Base-by-base conservation (phyloP, 1,284 basidiomycete genomes). In the Tylopilus sp. region DNA sequence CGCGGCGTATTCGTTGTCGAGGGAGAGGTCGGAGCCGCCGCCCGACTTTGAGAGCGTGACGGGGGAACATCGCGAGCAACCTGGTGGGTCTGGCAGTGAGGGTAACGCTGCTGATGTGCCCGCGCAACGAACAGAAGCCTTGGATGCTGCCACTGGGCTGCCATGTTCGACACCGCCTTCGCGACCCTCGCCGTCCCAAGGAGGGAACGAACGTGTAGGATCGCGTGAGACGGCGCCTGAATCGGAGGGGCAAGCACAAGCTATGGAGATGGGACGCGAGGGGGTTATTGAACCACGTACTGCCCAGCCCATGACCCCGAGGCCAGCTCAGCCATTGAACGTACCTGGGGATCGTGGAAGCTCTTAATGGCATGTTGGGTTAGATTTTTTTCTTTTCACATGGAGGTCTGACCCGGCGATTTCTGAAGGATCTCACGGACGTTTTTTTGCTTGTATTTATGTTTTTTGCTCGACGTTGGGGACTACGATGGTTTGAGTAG, bases 21-120 rank as follows among this genome's bases (percentile, higher is more conserved):
- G 68, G 42, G 62, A 70, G 12, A 62, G 67, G 46, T 34, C 73
- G 52, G 41, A n/a, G 1, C 74, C 74, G 1, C 75, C 74, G 7
- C 63, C 63, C 2, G 59, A 51, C 31, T 65, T 59, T 51, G 61
- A 56, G 15, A 60, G 52, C 26, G 53, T 47, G 12, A 11, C 40
- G 15, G 46, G 43, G 10, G 38, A 31, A 28, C 46, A 43, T 5
- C 26, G 30, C 21, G 51, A 41, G 11, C 42, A 12, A 7, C 20
- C 24, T 2, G 47, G 18, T 18, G 29, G 17, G 33, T 40, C 40
- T 18, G 47, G 45, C 9, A 33, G 34, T 41, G 51, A 28, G n/a
- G 4, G 21, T 9, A 38, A 29, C 0, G 10, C 24, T 24, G 30
- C n/a, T 21, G 48, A 48, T 7, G 35, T 2, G 17, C 35, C 17